Conservation (phyloP, 2,329 filamentous ascomycete species). For the Teratosphaeria nubilosa region DNA sequence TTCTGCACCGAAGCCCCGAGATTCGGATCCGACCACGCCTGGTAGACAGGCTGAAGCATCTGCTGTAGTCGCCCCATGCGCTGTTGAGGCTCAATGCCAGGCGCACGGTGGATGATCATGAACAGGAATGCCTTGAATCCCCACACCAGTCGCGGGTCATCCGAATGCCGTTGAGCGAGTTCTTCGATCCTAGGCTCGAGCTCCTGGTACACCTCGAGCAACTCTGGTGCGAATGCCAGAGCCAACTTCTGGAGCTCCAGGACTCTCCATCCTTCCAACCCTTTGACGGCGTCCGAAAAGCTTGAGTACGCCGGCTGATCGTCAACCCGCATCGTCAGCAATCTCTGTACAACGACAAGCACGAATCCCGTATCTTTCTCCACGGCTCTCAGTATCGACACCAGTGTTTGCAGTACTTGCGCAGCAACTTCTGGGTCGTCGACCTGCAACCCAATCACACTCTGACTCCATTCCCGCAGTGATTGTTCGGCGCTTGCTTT, state of each 20-base stretch:
- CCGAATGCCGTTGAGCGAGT: conserved; percentile 59
- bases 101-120: conserved; percentile 81
- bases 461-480: conserved; percentile 57
- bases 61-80: conserved; percentile 62
- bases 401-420: conserved; percentile 20
- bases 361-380: conserved; percentile 48
- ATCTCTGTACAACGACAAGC: conserved; percentile 80
- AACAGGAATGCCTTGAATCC: conserved; percentile 87
- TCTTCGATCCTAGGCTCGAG: conserved; percentile 75
- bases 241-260: conserved; percentile 82
- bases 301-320: conserved; percentile 59
- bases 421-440: conserved; percentile 38
- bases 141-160: conserved; percentile 75
- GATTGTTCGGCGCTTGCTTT: conserved; percentile 39
- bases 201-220: conserved; percentile 75
- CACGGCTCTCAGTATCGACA: conserved; percentile 20
- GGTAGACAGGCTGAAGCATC: conserved; percentile 74
- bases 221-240: conserved; percentile 80
- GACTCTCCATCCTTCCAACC: conserved; percentile 74
- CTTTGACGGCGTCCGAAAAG: conserved; percentile 83
- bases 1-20: conserved; percentile 61
- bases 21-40: conserved; percentile 64
- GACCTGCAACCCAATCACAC: conserved; percentile 59
- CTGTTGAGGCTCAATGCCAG: conserved; percentile 57
- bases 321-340: conserved; percentile 71